Conservation (phyloP, 2,329 filamentous ascomycete species). For the Diaporthe helianthi region DNA sequence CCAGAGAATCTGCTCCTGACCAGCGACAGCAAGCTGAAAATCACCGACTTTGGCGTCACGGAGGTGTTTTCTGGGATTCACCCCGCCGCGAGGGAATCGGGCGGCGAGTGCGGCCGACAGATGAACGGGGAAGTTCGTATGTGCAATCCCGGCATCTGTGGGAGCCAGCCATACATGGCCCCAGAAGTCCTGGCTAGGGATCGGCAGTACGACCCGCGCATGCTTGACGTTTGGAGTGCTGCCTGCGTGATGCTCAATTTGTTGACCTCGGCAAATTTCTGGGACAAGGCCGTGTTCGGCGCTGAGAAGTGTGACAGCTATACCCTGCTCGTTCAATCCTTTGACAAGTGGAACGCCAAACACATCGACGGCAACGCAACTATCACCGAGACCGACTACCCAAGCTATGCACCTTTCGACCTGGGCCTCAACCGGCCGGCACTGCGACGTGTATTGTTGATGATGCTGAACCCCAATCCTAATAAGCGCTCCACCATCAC, state of each 20-base stretch:
- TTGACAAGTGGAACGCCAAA: slow-evolving; percentile 70
- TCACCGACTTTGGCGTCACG: slow-evolving; percentile 90
- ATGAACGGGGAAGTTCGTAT: slow-evolving; percentile 72
- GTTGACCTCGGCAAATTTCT: slow-evolving; percentile 74
- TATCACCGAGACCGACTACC: slow-evolving; percentile 67
- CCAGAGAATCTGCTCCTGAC: slow-evolving; percentile 85
- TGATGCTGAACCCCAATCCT: slow-evolving; percentile 85
- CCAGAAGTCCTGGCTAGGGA: slow-evolving; percentile 81
- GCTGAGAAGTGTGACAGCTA: slow-evolving; percentile 63
- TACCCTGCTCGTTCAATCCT: slow-evolving; percentile 68
- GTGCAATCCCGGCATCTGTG: slow-evolving; percentile 82
- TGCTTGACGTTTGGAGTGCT: slow-evolving; percentile 85
- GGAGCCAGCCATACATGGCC: slow-evolving; percentile 85
- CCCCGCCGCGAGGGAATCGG: slow-evolving; percentile 76
- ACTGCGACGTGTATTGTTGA: slow-evolving; percentile 74
- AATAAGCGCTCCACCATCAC: slow-evolving; percentile 72
- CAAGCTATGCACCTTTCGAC: slow-evolving; percentile 71
- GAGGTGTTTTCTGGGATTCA: slow-evolving; percentile 86
- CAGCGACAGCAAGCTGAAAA: slow-evolving; percentile 82
- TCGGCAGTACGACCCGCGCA: slow-evolving; percentile 72
- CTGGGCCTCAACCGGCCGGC: slow-evolving; percentile 69
- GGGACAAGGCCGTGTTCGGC: slow-evolving; percentile 68
- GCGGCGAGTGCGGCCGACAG: slow-evolving; percentile 75
- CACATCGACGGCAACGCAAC: slow-evolving; percentile 49
- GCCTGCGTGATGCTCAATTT: slow-evolving; percentile 84